Conservation (phyloP, 2,329 filamentous ascomycete species). For the Colletotrichum costaricense region DNA sequence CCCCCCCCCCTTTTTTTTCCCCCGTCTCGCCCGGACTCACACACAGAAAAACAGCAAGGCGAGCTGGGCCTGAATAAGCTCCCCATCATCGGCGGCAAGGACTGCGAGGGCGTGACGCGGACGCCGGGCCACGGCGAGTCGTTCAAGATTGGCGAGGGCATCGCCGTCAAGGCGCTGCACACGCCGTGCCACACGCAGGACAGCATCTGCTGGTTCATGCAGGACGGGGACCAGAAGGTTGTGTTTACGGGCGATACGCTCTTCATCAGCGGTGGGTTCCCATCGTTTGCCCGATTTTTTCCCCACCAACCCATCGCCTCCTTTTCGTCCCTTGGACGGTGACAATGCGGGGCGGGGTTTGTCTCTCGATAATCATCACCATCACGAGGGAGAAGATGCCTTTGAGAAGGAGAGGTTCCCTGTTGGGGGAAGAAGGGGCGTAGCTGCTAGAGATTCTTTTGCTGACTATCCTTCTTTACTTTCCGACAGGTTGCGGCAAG, state of each 20-base stretch:
- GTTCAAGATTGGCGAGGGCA: slow-evolving; percentile 82
- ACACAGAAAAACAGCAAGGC: slow-evolving; percentile 41
- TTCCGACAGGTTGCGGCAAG: slow-evolving; percentile 79
- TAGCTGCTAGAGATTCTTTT: not conserved
- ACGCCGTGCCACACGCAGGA: slow-evolving; percentile 99
- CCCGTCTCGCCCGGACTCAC: too few species aligned
- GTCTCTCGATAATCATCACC: too few species aligned
- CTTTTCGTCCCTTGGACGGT: too few species aligned
- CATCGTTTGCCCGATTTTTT: too few species aligned
- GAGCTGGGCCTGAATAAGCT: slow-evolving; percentile 69
- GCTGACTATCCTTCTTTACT: not conserved
- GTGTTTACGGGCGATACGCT: slow-evolving; percentile 98
- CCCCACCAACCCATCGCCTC: too few species aligned
- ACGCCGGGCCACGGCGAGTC: slow-evolving; percentile 80
- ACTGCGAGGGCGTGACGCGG: slow-evolving; percentile 83
- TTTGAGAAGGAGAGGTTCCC: not conserved
- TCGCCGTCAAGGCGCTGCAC: slow-evolving; percentile 87
- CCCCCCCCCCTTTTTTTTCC: not conserved
- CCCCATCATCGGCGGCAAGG: slow-evolving; percentile 86
- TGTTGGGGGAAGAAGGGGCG: not conserved
- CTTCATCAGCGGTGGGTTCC: slow-evolving; percentile 82
- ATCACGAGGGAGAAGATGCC: not conserved
- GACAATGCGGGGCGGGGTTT: too few species aligned
- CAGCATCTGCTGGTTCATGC: slow-evolving; percentile 94
- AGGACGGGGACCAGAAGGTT: slow-evolving; percentile 79